phyloP scores from a whole-genome alignment of 805 yeast genomes.

The Metschnikowia reukaufii region DNA sequence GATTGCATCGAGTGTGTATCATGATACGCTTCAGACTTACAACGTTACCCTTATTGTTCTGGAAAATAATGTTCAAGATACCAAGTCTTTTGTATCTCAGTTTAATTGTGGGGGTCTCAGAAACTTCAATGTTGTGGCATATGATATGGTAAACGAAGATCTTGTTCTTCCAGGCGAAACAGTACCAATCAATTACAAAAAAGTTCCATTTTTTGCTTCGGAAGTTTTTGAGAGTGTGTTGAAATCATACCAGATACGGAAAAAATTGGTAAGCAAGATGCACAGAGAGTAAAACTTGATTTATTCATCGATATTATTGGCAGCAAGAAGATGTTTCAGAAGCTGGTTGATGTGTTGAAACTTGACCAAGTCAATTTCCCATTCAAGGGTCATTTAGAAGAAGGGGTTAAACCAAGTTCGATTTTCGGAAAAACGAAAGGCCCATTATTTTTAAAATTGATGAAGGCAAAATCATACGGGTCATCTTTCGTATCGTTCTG shows the following conservation, averaged over 20 bases:
- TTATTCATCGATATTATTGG: conserved; percentile 41
- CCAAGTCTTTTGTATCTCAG: conserved; percentile 22
- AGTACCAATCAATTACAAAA: conserved; percentile 35
- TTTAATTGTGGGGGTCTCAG: conserved; percentile 22
- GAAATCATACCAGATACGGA: conserved; percentile 22
- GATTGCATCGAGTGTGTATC: conserved; percentile 30
- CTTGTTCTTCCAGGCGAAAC: conserved; percentile 36
- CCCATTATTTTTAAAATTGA: conserved; percentile 32
- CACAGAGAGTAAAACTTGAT: conserved; percentile 33
- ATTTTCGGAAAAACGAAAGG: conserved; percentile 32
- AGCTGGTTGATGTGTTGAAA: conserved; percentile 26
- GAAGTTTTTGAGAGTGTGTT: conserved; percentile 38
- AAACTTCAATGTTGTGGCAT: conserved; percentile 30
- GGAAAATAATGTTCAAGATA: conserved; percentile 21
- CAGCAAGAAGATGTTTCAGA: conserved; percentile 37
- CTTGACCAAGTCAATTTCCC: conserved; percentile 35
- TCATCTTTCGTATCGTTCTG: conserved; percentile 39
- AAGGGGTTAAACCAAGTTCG: conserved; percentile 10
- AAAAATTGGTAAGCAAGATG: conserved; percentile 21
- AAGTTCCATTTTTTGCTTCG: conserved; percentile 38
- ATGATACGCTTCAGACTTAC: conserved; percentile 21
- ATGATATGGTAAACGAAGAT: conserved; percentile 36
- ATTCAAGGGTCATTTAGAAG: conserved; percentile 19
- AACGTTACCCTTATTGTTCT: conserved; percentile 34
- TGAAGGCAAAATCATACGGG: conserved; percentile 38